Percentiles rank a stretch among this genome's conserved stretches.
Conservation (phyloP, 768 basidiomycete genomes). For the Leccinum rimulosum region DNA sequence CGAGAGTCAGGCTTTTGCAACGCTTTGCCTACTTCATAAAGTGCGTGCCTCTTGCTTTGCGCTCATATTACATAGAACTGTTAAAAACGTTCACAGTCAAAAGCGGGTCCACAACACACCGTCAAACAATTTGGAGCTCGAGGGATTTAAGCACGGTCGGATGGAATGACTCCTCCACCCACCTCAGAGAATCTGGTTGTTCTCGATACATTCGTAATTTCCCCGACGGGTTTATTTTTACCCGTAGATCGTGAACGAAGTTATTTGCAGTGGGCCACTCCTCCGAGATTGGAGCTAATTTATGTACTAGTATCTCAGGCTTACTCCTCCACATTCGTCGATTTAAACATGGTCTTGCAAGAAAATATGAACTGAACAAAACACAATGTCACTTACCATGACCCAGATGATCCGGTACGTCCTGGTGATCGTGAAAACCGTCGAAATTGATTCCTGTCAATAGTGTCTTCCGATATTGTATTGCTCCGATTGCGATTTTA, state of each 20-base stretch:
- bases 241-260: too few species aligned
- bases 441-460: background rate
- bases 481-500: constrained; percentile 18
- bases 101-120: background rate
- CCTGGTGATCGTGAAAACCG: background rate
- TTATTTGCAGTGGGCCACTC: too few species aligned
- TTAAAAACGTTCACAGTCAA: background rate
- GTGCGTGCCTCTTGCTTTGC: constrained; percentile 6
- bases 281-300: too few species aligned
- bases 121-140: background rate
- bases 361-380: constrained; percentile 9
- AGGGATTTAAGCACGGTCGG: constrained; percentile 13
- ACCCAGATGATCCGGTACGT: background rate
- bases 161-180: background rate
- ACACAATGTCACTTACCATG: constrained; percentile 7
- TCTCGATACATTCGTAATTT: too few species aligned
- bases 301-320: too few species aligned
- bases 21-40: background rate
- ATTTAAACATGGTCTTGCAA: constrained; percentile 2
- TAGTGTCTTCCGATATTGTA: constrained; percentile 14
- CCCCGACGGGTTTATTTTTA: too few species aligned
- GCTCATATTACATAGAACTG: background rate
- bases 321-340: background rate
- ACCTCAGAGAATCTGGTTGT: too few species aligned
- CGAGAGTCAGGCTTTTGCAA: constrained; percentile 42